Evolutionary conservation across 208 protist genomes (phyloP).

Genomic region (Crithidia sp.): DNA sequence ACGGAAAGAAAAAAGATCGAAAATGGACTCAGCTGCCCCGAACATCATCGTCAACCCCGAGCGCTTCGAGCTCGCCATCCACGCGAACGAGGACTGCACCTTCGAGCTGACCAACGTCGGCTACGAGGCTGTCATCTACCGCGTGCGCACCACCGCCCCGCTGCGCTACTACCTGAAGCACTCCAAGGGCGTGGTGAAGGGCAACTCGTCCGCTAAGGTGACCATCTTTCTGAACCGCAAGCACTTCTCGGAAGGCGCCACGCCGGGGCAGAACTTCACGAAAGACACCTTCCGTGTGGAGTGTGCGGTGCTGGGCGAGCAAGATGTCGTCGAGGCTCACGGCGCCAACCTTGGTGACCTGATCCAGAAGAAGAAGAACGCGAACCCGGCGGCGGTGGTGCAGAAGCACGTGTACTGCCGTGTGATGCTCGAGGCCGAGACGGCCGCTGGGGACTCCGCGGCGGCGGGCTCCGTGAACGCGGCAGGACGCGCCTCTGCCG

Average conservation of each 20-base stretch:
- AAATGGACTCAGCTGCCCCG: conserved; percentile 32
- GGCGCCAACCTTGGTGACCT: conserved; percentile 63
- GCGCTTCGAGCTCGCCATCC: conserved; percentile 55
- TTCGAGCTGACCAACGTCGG: conserved; percentile 82
- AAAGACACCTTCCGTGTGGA: conserved; percentile 84
- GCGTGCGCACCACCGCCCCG: conserved; percentile 70
- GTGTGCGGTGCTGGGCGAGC: conserved; percentile 55
- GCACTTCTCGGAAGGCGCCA: conserved; percentile 26
- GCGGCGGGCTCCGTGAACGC: background rate
- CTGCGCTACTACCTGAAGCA: conserved; percentile 77
- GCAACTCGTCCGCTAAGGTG: conserved; percentile 61
- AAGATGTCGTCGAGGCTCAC: conserved; percentile 69
- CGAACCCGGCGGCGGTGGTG: conserved; percentile 42
- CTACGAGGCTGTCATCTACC: conserved; percentile 76
- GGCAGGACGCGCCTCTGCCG: background rate
- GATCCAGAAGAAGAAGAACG: conserved; percentile 71
- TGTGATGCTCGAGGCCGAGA: conserved; percentile 38
- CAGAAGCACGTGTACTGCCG: conserved; percentile 59
- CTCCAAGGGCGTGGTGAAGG: conserved; percentile 76
- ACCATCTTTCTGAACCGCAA: conserved; percentile 67
- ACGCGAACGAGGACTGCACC: conserved; percentile 70
- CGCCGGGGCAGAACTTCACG: conserved; percentile 19
- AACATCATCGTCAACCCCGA: conserved; percentile 65
- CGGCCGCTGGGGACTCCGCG: conserved; percentile 6
- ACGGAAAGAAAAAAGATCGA: conserved; percentile 18